A percentile compares a stretch with the other conserved stretches of the same genome.
These are phyloP conservation scores for Dioscorea alata DNA, from an alignment of 106 monocot genomes.

Conservation along the genomic window DNA sequence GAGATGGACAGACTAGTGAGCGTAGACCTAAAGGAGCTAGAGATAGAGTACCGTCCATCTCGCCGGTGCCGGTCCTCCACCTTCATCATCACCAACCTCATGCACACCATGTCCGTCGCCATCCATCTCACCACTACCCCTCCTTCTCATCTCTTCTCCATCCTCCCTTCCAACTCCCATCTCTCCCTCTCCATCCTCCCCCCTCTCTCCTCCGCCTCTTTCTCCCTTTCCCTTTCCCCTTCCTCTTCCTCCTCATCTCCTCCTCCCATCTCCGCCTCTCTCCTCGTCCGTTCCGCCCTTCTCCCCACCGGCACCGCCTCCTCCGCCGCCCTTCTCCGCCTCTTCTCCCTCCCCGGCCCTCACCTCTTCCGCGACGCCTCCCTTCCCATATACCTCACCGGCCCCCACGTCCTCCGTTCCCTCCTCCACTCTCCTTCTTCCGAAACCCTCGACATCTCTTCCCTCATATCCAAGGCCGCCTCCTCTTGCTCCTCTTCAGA, in stretches of 20 bases:
- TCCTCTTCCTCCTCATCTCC: no score
- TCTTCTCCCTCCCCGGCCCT: constrained; percentile 12
- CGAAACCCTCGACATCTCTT: constrained; percentile 1
- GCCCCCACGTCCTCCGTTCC: constrained; percentile 2
- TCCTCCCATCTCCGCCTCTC: background rate
- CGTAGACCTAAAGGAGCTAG: constrained; percentile 18
- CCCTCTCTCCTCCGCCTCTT: constrained; percentile 2
- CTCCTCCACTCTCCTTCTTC: background rate
- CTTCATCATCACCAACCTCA: constrained; percentile 16
- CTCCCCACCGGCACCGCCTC: constrained; percentile 17
- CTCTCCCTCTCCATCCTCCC: background rate
- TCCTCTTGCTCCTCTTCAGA: constrained; percentile 11
- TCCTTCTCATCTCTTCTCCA: constrained; percentile 1
- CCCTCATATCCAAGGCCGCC: constrained; percentile 15
- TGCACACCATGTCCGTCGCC: constrained; percentile 29
- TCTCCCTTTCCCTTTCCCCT: no score
- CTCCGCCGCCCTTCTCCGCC: constrained; percentile 3
- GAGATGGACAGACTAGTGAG: constrained; percentile 20
- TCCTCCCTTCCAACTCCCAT: background rate
- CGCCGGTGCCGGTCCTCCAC: constrained; percentile 2
- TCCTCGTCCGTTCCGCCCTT: constrained; percentile 14
- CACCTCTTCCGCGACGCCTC: constrained; percentile 16
- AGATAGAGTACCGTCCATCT: constrained; percentile 1
- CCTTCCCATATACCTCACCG: constrained; percentile 15
- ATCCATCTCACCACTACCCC: constrained; percentile 16